Conservation (phyloP, 2,329 filamentous ascomycete species). For the Paecilomyces variotii region DNA sequence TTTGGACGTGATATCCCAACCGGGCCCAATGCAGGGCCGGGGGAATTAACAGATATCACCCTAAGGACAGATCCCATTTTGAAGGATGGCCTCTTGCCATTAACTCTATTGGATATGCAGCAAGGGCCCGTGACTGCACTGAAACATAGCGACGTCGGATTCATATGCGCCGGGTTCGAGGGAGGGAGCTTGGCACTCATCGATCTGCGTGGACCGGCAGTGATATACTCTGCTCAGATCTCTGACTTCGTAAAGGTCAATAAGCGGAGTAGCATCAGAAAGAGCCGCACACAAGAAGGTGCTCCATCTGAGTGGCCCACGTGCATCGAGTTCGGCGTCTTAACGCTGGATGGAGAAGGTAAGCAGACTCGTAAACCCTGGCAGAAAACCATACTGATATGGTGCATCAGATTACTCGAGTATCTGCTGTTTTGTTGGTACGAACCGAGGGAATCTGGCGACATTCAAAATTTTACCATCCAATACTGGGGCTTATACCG, state of each 20-base stretch:
- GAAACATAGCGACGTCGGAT: slow-evolving; percentile 85
- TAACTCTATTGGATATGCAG: slow-evolving; percentile 73
- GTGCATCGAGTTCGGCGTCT: slow-evolving; percentile 79
- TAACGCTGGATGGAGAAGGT: slow-evolving; percentile 86
- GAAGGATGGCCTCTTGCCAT: slow-evolving; percentile 73
- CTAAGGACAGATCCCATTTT: slow-evolving; percentile 63
- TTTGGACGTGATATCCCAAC: slow-evolving; percentile 56
- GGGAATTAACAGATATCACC: slow-evolving; percentile 66
- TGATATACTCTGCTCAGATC: slow-evolving; percentile 70
- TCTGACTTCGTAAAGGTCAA: slow-evolving; percentile 68
- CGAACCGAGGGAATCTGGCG: slow-evolving; percentile 70
- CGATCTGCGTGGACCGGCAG: slow-evolving; percentile 75
- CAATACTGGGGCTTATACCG: slow-evolving; percentile 60
- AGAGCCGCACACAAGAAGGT: slow-evolving; percentile 43
- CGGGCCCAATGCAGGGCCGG: slow-evolving; percentile 51
- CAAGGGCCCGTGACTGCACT: slow-evolving; percentile 72
- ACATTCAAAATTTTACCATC: slow-evolving; percentile 87
- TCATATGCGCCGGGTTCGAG: slow-evolving; percentile 80
- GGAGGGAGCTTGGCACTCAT: slow-evolving; percentile 72
- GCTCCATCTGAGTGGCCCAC: slow-evolving; percentile 65
- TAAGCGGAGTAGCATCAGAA: slow-evolving; percentile 64
- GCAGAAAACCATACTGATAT: neutral
- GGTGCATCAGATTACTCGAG: slow-evolving; percentile 67
- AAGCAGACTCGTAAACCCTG: slow-evolving; percentile 8
- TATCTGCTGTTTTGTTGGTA: slow-evolving; percentile 86